A percentile compares a stretch with the other conserved stretches of the same genome.
Evolutionary conservation across 441 rosid species (phyloP).

Genomic region (Eruca vesicaria): DNA sequence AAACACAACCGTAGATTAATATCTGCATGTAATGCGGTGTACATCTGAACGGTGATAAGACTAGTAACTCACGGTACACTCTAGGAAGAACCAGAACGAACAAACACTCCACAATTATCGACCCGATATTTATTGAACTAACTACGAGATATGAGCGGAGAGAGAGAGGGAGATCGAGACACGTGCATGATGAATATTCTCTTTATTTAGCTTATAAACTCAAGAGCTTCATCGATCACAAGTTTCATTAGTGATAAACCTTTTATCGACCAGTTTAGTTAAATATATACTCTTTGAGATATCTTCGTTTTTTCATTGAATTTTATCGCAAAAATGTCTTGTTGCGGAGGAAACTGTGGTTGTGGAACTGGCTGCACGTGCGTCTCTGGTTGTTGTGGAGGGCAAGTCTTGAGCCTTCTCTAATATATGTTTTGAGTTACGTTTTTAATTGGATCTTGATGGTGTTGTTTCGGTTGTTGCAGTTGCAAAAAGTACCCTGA

Average conservation of each 20-base stretch:
- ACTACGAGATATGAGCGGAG: background rate
- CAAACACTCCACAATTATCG: background rate
- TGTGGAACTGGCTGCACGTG: constrained; percentile 44
- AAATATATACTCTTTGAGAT: background rate
- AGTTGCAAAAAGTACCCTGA: constrained; percentile 40
- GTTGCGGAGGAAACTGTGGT: constrained; percentile 40
- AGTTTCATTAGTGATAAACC: constrained; percentile 1
- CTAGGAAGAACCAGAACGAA: background rate
- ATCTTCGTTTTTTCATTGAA: background rate
- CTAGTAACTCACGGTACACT: background rate
- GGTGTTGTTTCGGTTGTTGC: background rate
- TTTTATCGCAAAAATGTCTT: constrained; percentile 30
- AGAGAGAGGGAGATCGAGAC: background rate
- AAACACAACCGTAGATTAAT: background rate
- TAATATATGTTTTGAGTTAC: background rate
- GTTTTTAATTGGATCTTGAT: background rate
- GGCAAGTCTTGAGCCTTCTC: constrained; percentile 15
- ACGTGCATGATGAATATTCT: background rate
- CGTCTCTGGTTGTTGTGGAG: constrained; percentile 35
- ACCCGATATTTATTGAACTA: background rate
- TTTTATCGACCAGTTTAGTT: background rate
- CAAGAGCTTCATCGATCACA: background rate
- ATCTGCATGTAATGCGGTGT: background rate
- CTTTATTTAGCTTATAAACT: constrained; percentile 19
- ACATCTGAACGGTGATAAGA: background rate